These are phyloP conservation scores for Komagataella pastoris DNA, from an alignment of 805 yeast species.

Conservation along the genomic window DNA sequence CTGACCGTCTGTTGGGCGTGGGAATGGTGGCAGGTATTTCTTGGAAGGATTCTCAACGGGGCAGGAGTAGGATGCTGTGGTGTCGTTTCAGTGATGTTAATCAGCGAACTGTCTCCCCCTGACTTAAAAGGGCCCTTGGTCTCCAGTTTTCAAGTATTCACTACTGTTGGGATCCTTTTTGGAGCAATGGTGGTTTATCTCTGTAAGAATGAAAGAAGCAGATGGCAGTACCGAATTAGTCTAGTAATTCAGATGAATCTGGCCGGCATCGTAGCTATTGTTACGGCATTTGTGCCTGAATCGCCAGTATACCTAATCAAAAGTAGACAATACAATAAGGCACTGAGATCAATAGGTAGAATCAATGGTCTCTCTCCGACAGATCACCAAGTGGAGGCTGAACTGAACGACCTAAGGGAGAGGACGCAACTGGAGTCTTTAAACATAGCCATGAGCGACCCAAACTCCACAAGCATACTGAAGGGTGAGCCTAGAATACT, in stretches of 20 bases:
- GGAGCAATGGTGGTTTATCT: slow-evolving; percentile 15
- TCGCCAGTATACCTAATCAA: slow-evolving; percentile 17
- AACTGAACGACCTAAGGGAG: background rate
- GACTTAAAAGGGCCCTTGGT: slow-evolving; percentile 17
- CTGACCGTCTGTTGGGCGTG: slow-evolving; percentile 5
- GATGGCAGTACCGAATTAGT: slow-evolving; percentile 12
- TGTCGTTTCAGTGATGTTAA: slow-evolving; percentile 21
- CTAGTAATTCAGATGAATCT: slow-evolving; percentile 10
- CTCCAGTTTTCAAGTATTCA: slow-evolving; percentile 18
- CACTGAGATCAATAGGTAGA: slow-evolving; percentile 3
- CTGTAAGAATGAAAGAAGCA: slow-evolving; percentile 4
- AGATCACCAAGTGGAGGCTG: background rate
- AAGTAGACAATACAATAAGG: slow-evolving; percentile 1
- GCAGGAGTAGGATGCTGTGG: slow-evolving; percentile 16
- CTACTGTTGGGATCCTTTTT: slow-evolving; percentile 18
- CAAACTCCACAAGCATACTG: slow-evolving; percentile 3
- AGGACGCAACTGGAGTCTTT: background rate
- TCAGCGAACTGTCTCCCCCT: slow-evolving; percentile 20
- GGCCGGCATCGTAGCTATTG: slow-evolving; percentile 4
- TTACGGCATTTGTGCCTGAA: slow-evolving; percentile 19
- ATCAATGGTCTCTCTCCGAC: background rate
- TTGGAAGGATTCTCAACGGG: slow-evolving; percentile 24
- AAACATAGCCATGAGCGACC: background rate
- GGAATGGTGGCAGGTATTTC: slow-evolving; percentile 12
- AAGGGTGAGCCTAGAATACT: slow-evolving; percentile 17